Evolutionary conservation across 106 monocot genomes (phyloP), one percentile per base, ranked within the genome.

Genomic region (Platanthera zijinensis): DNA sequence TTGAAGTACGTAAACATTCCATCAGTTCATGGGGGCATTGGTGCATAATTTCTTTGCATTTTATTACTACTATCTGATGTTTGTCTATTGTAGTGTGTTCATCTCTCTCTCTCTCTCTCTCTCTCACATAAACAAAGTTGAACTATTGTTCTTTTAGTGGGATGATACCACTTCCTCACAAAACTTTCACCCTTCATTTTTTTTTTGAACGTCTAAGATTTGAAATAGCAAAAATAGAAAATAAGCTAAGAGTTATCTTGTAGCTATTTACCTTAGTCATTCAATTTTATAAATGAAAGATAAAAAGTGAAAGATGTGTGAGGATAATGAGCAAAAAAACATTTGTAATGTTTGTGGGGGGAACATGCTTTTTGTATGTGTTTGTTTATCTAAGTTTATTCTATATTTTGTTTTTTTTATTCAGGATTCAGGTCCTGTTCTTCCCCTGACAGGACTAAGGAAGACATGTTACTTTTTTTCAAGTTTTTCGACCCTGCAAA

Each of bases 401-500:
- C 5, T 21, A 63, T 61, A 57, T 48, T 32, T 57, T 2, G 17
- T 48, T 9, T 22, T 84, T n/a, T 19, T 62, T 68, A 32, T 62
- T 53, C 71, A 94, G 97, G 91, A 89, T 90, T 75, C 80, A 13
- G 67, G 56, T 32, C 91, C 86, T 22, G 19, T 94, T 82, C 85
- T 79, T 78, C 94, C 25, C 91, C 89, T 53, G 93, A 91, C 10
- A 97, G 94, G 79, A 91, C 89, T 21, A 97, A 89, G 77, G 97
- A 97, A 82, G 86, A 97, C 76, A 89, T 97, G 82, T 71, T 97
- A 52, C 83, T 97, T 46, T 97, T 91, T 78, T 94, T 97, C 82
- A 97, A 97, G 86, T 83, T 91, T 78, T 97, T 94, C 82, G 86
- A 97, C 52, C 91, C 94, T 69, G 83, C 86, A 79, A 97, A 89